Base-by-base conservation (phyloP, 2,329 filamentous ascomycete species). In the Leptographium wingfieldii region DNA sequence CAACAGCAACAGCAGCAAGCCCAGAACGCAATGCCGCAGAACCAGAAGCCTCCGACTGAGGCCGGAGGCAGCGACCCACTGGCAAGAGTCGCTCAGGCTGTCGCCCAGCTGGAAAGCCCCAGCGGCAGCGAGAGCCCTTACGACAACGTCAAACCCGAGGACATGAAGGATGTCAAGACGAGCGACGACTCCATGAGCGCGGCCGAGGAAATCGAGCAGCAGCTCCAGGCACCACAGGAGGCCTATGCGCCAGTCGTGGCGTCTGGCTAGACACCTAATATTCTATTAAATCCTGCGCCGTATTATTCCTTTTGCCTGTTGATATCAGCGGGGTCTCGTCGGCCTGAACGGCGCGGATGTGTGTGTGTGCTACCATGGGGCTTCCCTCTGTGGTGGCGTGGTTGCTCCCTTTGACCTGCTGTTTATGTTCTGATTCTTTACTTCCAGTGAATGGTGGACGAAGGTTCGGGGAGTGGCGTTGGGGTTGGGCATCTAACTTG, bases 181-280 rank as follows among this genome's bases (percentile, higher is more conserved):
- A 64, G 64, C 9, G 72, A 74, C 10, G 74, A 79, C n/a, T 75
- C 78, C 7, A 70, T 72, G 43, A 72, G 75, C 59, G 73, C 76
- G 9, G 75, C 76, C 2, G 80, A 82, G 22, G 80, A 83, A 57
- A 77, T 82, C 53, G 78, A 80, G 61, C 72, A 77, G 51, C 80
- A 83, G 65, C 67, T 83, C 60, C 76, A 78, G 64, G 66, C 72
- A 2, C 74, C 49, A 2, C 29, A 55, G n/a, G 51, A 43, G 29
- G 22, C 55, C 3, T 54, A 49, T 22, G 38, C 40, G 16, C 38
- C 58, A 2, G 29, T 52, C 1, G 55, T 58, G 19, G 51, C 55
- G 38, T 51, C 55, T 3, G 57, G 58, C 16, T 60, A 29, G 29
- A 11, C 5, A 31, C 12, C 12, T 51, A 51, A 38, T 29, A 35